Conservation (phyloP, 2,329 filamentous ascomycete species). For the Pestalotiopsis sp. region DNA sequence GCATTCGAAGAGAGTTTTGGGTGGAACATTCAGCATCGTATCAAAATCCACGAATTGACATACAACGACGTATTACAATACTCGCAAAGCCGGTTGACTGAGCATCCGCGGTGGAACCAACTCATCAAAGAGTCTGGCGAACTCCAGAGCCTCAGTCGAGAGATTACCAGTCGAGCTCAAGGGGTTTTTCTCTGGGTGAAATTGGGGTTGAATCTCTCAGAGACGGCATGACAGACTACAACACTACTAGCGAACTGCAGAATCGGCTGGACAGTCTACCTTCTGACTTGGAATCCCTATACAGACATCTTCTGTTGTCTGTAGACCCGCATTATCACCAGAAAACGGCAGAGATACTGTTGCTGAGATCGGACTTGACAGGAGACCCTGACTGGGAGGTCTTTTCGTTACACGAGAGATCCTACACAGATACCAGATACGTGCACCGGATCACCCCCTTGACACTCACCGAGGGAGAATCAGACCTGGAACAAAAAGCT, state of each 20-base stretch:
- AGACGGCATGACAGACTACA: constrained; percentile 23
- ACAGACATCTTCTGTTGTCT: constrained; percentile 21
- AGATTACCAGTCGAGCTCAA: constrained; percentile 23
- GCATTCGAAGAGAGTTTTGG: constrained; percentile 30
- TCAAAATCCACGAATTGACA: constrained; percentile 22
- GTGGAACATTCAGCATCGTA: constrained; percentile 15
- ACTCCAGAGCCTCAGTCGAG: constrained; percentile 18
- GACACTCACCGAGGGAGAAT: background rate
- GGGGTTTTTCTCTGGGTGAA: constrained; percentile 36
- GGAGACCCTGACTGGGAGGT: background rate
- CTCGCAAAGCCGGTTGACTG: background rate
- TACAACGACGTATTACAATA: background rate
- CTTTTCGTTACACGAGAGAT: background rate
- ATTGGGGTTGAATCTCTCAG: constrained; percentile 26
- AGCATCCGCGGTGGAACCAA: background rate
- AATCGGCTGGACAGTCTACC: constrained; percentile 18
- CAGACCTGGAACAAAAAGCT: background rate
- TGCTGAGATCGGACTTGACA: background rate
- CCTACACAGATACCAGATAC: background rate
- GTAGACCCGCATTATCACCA: constrained; percentile 18
- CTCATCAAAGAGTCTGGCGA: background rate
- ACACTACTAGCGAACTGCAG: constrained; percentile 1
- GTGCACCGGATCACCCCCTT: background rate
- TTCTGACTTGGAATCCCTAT: constrained; percentile 21
- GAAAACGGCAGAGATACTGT: background rate